Evolutionary conservation across 2,329 filamentous ascomycete species (phyloP).

Genomic region (Cladosporium oxysporum): DNA sequence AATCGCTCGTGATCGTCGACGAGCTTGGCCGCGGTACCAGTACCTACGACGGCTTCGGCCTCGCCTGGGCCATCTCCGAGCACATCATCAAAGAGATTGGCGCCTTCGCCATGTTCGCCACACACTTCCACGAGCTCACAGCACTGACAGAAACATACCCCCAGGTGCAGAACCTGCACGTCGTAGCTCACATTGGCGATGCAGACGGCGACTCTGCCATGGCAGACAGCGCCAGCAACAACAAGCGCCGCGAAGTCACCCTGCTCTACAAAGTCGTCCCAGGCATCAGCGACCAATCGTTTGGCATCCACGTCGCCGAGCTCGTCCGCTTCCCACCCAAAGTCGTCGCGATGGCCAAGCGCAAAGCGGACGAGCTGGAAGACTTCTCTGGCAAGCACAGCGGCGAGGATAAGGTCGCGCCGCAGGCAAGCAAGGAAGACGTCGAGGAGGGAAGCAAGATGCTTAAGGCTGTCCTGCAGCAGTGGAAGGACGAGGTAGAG

Average conservation of each 20-base stretch:
- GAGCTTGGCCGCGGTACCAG: constrained; percentile 95
- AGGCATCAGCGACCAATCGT: constrained; percentile 94
- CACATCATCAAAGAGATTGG: constrained; percentile 95
- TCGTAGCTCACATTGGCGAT: constrained; percentile 84
- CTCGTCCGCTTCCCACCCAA: constrained; percentile 95
- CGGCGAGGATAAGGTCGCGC: background rate
- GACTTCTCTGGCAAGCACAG: constrained; percentile 81
- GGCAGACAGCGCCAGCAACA: constrained; percentile 34
- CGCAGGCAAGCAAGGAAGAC: constrained; percentile 75
- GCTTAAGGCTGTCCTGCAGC: constrained; percentile 77
- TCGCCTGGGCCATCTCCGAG: constrained; percentile 99
- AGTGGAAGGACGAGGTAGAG: constrained; percentile 74
- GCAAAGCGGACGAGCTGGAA: constrained; percentile 96
- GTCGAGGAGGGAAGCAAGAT: constrained; percentile 84
- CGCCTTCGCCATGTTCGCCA: constrained; percentile 93
- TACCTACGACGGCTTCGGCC: constrained; percentile 95
- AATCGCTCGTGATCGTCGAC: constrained; percentile 97
- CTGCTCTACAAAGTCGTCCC: constrained; percentile 95
- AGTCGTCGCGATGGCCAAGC: constrained; percentile 98
- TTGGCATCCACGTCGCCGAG: constrained; percentile 97
- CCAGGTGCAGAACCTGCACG: constrained; percentile 89
- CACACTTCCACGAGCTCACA: constrained; percentile 97
- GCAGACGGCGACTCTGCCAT: constrained; percentile 43
- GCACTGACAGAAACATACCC: constrained; percentile 83
- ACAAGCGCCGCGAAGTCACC: constrained; percentile 79